Base-by-base conservation (phyloP, 352 stramenopile genomes). In the Pythium diclinum region DNA sequence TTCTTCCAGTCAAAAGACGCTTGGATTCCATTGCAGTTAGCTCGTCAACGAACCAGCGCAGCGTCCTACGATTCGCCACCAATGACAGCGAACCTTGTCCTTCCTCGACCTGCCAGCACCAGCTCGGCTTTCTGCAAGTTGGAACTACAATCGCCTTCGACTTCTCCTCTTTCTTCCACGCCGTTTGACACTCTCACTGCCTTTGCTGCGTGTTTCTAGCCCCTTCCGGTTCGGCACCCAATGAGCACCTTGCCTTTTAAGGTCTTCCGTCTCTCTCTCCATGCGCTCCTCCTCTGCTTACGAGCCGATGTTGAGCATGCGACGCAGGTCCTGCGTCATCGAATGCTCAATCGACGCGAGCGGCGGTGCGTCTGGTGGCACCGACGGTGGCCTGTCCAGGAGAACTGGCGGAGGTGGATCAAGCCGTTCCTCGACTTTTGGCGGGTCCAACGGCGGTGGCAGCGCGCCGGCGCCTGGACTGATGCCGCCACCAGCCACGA, bases 311-410 rank as follows among this genome's bases (percentile, higher is more conserved):
- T 91, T 93, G 48, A 93, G 77, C 85, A 93, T 85, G 44, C 81
- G 78, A 49, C 82, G 74, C 59, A 93, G 69, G 46, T 91, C 83
- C 56, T 89, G 78, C 62, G 85, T 93, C 85, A 93, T 91, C 23
- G 80, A 87, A 44, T 84, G 63, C 68, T 93, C 85, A 21, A 84
- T 68, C 23, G 81, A 81, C 70, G 77, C 23, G 36, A 10, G 7
- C 33, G 30, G n/a, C 21, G 13, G 19, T 9, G 10, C 33, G 46
- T 71, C 66, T 57, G 74, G 71, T 0, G 68, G 55, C 47, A 73
- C 68, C 63, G 81, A 73, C 17, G 76, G 78, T 30, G 77, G 74
- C 30, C 68, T 73, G 7, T 56, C 28, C 13, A 48, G 30, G 19
- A 56, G 64, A 34, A 65, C 57, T n/a, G 55, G 56, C 7, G 38